Percentiles rank a stretch among this genome's conserved stretches.
Conservation (phyloP, 2,329 filamentous ascomycete genomes). For the Dichotomopilus funicola region DNA sequence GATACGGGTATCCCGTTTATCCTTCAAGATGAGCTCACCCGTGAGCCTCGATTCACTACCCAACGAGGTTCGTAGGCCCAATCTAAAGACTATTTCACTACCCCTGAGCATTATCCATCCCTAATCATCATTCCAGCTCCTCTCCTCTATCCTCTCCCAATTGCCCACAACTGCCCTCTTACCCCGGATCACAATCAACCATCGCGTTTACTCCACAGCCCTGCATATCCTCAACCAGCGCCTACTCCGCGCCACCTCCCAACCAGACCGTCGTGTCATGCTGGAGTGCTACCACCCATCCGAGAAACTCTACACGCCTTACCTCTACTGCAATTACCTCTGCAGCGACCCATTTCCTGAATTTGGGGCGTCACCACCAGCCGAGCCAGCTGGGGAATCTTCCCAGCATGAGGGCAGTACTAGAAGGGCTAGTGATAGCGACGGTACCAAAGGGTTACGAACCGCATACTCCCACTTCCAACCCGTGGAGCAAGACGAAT, state of each 20-base stretch:
- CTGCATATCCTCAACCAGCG: slow-evolving; percentile 28
- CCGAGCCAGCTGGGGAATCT: no score
- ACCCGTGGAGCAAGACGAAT: slow-evolving; percentile 53
- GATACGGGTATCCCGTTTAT: not conserved
- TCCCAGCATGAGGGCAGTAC: no score
- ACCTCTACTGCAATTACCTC: slow-evolving; percentile 59
- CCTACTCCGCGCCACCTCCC: slow-evolving; percentile 41
- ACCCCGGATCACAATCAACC: slow-evolving; percentile 25
- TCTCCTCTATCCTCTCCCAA: slow-evolving; percentile 27
- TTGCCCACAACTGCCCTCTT: slow-evolving; percentile 27
- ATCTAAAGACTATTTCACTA: not conserved
- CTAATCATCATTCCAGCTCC: slow-evolving; percentile 23
- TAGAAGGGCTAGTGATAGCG: not conserved
- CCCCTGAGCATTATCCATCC: not conserved
- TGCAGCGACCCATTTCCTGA: slow-evolving; percentile 54
- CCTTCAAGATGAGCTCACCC: not conserved
- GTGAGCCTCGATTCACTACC: slow-evolving; percentile 8
- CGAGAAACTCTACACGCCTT: slow-evolving; percentile 61
- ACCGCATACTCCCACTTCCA: slow-evolving; percentile 64
- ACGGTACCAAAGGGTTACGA: slow-evolving; percentile 33
- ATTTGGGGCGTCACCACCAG: not conserved
- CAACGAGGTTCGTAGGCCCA: slow-evolving; percentile 17
- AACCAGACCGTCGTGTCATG: slow-evolving; percentile 59
- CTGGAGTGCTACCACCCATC: slow-evolving; percentile 74
- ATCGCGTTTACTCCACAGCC: slow-evolving; percentile 27